Evolutionary conservation across 352 stramenopile genomes (phyloP).

Genomic region (Pilasporangium apinafurcum): DNA sequence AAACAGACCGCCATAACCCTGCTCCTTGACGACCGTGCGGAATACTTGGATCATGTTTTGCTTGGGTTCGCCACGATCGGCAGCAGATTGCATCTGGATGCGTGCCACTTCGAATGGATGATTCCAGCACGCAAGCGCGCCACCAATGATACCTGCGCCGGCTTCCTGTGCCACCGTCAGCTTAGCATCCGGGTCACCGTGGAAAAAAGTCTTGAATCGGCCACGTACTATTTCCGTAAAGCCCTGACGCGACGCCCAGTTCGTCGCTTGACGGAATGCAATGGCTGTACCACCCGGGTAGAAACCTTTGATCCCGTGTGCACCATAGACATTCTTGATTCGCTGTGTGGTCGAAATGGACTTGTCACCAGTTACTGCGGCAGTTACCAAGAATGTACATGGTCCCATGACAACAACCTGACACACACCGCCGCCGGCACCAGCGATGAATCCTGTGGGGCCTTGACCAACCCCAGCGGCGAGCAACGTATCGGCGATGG

Average conservation of each 20-base stretch:
- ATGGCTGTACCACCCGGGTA: conserved; percentile 89
- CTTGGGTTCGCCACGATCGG: conserved; percentile 83
- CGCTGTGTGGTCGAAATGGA: conserved; percentile 81
- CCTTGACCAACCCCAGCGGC: conserved; percentile 55
- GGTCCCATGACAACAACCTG: conserved; percentile 88
- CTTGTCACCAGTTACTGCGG: conserved; percentile 85
- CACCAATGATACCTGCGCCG: conserved; percentile 78
- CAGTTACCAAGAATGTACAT: conserved; percentile 89
- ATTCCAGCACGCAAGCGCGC: conserved; percentile 88
- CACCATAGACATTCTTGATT: conserved; percentile 79
- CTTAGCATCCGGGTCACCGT: conserved; percentile 81
- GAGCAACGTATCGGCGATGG: conserved; percentile 78
- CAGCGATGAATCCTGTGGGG: conserved; percentile 73
- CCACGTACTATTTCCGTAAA: conserved; percentile 88
- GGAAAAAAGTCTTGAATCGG: conserved; percentile 81
- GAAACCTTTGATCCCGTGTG: conserved; percentile 85
- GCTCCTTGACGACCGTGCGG: conserved; percentile 77
- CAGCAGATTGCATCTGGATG: conserved; percentile 90
- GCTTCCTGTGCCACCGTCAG: conserved; percentile 86
- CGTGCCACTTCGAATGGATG: conserved; percentile 89
- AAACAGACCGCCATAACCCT: conserved; percentile 80
- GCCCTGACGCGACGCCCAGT: conserved; percentile 87
- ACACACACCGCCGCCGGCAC: conserved; percentile 80
- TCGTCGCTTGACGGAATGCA: conserved; percentile 88
- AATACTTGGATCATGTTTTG: conserved; percentile 90